A percentile compares a stretch with the other conserved stretches of the same genome.
Evolutionary conservation across 768 basidiomycete species (phyloP).

Genomic region (Suillus placidus): DNA sequence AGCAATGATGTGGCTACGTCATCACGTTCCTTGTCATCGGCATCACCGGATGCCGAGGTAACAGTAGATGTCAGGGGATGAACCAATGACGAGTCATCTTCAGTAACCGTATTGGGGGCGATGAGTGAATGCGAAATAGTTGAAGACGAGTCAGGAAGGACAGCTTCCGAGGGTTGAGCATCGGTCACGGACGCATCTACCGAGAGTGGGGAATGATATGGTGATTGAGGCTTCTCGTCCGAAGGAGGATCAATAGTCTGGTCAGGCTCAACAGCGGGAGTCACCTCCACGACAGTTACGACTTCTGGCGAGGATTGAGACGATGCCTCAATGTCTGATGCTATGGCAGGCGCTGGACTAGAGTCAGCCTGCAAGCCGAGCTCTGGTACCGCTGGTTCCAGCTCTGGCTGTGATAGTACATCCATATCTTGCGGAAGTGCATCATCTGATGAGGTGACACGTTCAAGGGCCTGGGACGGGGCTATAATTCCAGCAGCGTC

Average conservation of each 20-base stretch:
- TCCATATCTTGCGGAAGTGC: constrained; percentile 7
- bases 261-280: not conserved
- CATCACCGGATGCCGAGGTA: too few species aligned
- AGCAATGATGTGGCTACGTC: not conserved
- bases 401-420: constrained; percentile 3
- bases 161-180: not conserved
- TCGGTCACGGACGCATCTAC: not conserved
- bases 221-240: not conserved
- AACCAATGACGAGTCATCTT: not conserved
- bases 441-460: not conserved
- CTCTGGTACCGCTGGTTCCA: constrained; percentile 4
- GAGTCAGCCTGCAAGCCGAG: not conserved
- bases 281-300: not conserved
- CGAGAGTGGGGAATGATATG: not conserved
- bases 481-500: not conserved
- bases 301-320: not conserved
- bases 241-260: not conserved
- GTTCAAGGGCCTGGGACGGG: not conserved
- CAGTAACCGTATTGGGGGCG: not conserved
- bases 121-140: not conserved
- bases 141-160: not conserved
- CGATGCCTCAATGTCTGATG: not conserved
- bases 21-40: not conserved
- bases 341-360: not conserved
- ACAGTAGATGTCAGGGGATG: not conserved